These are phyloP conservation scores for Gaertneriomyces sp. DNA, from an alignment of 192 early-diverging fungal species.

Conservation along the genomic window DNA sequence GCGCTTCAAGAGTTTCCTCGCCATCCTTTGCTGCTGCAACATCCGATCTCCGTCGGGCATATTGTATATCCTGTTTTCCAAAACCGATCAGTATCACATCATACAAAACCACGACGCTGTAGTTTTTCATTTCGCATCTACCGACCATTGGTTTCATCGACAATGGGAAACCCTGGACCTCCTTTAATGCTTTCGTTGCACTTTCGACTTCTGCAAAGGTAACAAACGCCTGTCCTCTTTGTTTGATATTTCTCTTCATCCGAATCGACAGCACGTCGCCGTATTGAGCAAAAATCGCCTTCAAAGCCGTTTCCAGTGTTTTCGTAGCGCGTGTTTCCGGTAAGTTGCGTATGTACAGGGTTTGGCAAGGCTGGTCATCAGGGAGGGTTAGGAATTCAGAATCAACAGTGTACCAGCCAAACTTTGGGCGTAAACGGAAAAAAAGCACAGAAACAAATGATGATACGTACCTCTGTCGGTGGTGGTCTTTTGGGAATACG, in stretches of 20 bases:
- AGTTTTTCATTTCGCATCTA: background rate
- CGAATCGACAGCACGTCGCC: slow-evolving; percentile 81
- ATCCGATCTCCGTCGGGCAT: slow-evolving; percentile 40
- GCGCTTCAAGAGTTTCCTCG: slow-evolving; percentile 53
- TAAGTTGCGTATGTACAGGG: slow-evolving; percentile 79
- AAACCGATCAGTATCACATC: background rate
- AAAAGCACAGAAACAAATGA: background rate
- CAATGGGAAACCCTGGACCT: slow-evolving; percentile 79
- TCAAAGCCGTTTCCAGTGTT: slow-evolving; percentile 72
- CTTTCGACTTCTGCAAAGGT: slow-evolving; percentile 69
- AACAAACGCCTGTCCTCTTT: slow-evolving; percentile 94
- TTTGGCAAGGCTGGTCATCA: slow-evolving; percentile 64
- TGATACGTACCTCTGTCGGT: slow-evolving; percentile 23
- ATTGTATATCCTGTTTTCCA: slow-evolving; percentile 48
- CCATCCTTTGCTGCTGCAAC: slow-evolving; percentile 67
- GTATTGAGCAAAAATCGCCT: slow-evolving; percentile 75
- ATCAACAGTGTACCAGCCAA: too few relatives aligned
- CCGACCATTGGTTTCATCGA: slow-evolving; percentile 79
- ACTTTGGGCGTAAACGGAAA: background rate
- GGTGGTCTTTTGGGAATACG: slow-evolving; percentile 25
- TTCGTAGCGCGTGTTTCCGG: slow-evolving; percentile 67
- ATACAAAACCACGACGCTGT: background rate
- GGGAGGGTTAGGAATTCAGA: background rate
- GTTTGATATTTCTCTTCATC: slow-evolving; percentile 72
- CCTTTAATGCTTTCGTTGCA: slow-evolving; percentile 73